phyloP scores from a whole-genome alignment of 116 monocot species.

The Papilionanthe hybrid region DNA sequence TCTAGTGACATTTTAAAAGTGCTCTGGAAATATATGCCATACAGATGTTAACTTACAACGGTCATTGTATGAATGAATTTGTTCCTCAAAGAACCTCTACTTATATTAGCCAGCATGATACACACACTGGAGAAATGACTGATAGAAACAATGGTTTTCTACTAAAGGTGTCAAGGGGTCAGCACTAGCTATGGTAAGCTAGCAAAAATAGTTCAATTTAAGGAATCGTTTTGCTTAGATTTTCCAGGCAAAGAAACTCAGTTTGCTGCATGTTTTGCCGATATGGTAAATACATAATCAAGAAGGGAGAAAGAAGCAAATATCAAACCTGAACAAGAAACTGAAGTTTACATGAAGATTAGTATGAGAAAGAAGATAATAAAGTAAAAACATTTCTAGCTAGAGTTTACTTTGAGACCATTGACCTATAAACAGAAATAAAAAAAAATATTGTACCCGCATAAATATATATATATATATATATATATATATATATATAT shows the following conservation, averaged over 20 bases:
- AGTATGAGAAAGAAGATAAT: not conserved
- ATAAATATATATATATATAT: too few relatives aligned
- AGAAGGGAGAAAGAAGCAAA: constrained; percentile 81
- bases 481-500: too few relatives aligned
- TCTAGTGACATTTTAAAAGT: too few relatives aligned
- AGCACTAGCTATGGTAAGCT: constrained; percentile 44
- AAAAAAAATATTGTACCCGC: not conserved
- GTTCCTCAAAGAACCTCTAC: constrained; percentile 65
- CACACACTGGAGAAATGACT: constrained; percentile 75
- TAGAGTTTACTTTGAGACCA: not conserved
- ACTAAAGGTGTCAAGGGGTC: constrained; percentile 70
- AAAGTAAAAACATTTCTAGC: not conserved
- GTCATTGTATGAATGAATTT: constrained; percentile 72
- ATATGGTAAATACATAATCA: constrained; percentile 72
- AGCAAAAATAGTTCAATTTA: not conserved
- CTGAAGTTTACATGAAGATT: constrained; percentile 96
- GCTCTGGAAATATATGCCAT: too few relatives aligned
- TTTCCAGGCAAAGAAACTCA: not conserved
- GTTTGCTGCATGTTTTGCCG: constrained; percentile 19
- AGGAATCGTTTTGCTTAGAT: not conserved
- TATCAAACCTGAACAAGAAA: constrained; percentile 83
- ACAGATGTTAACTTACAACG: constrained; percentile 60
- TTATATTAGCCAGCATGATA: constrained; percentile 76
- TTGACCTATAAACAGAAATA: not conserved
- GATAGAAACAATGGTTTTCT: constrained; percentile 72